Evolutionary conservation across 257 asterid species (phyloP).

Genomic region (Forsythia viridissima): DNA sequence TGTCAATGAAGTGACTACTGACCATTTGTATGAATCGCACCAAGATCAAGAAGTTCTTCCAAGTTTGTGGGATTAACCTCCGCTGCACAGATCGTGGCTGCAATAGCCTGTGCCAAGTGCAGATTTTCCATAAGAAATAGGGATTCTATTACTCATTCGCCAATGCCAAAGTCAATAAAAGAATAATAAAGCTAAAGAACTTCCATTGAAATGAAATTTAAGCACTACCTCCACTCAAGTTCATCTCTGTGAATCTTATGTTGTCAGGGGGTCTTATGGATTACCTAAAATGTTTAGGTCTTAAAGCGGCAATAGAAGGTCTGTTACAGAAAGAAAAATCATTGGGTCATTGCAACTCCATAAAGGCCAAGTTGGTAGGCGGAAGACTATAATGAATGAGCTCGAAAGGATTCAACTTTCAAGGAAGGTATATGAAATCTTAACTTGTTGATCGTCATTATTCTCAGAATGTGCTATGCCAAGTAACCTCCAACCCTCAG

Average conservation of each 20-base stretch:
- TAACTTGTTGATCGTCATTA: not conserved
- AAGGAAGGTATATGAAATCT: no score
- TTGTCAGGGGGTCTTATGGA: not conserved
- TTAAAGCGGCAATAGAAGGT: not conserved
- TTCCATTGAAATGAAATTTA: not conserved
- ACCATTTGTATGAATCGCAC: no score
- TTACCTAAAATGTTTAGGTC: not conserved
- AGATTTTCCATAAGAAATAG: no score
- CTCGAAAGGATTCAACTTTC: no score
- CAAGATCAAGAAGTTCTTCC: not conserved
- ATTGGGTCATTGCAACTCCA: not conserved
- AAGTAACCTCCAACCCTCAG: not conserved
- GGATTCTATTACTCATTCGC: no score
- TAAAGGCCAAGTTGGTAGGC: not conserved
- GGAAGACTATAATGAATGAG: not conserved
- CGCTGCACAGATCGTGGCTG: not conserved
- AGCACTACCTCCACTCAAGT: not conserved
- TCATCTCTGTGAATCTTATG: not conserved
- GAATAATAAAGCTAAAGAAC: not conserved
- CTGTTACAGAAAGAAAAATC: slow-evolving; percentile 7
- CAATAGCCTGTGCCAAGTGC: not conserved
- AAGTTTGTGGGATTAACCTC: not conserved
- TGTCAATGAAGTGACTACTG: not conserved
- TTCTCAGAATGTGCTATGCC: no score
- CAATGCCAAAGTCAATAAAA: not conserved